Conservation (phyloP, 2,329 filamentous ascomycete species). For the Botryotinia calthae region DNA sequence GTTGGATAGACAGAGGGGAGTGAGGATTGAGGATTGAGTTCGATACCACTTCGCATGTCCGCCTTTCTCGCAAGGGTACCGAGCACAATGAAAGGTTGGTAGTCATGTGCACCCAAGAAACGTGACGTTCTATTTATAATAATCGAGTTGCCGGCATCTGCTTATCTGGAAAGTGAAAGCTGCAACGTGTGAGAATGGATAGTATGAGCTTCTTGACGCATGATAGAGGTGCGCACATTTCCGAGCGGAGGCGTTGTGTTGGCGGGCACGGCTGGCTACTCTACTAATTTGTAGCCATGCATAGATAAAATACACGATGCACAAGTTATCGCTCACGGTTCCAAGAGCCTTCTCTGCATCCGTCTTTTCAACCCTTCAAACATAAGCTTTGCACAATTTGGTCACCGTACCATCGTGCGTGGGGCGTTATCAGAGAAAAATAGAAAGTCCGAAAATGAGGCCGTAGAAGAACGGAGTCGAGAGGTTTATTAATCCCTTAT, state of each 20-base stretch:
- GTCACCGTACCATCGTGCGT: conserved; percentile 27
- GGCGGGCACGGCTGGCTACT: too few relatives aligned
- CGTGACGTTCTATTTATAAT: not conserved
- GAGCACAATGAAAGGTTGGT: not conserved
- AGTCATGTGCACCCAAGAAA: not conserved
- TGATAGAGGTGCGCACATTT: not conserved
- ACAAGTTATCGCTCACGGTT: not conserved
- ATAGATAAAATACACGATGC: too few relatives aligned
- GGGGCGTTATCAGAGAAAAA: conserved; percentile 32
- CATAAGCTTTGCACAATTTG: conserved; percentile 2
- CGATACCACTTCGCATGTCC: too few relatives aligned
- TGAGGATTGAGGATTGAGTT: not conserved
- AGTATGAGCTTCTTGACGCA: not conserved
- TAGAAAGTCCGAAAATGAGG: conserved; percentile 32
- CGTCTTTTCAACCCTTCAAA: not conserved
- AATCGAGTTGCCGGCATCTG: not conserved
- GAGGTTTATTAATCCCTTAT: not conserved
- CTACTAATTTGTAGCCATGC: not conserved
- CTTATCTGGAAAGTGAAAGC: not conserved
- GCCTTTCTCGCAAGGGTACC: not conserved
- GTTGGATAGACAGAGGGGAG: not conserved
- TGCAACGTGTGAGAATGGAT: not conserved
- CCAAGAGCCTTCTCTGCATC: not conserved
- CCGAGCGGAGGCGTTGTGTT: not conserved
- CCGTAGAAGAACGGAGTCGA: conserved; percentile 20